These are phyloP conservation scores for Avena eriantha DNA, from an alignment of 176 grass and related monocot species.

Conservation along the genomic window DNA sequence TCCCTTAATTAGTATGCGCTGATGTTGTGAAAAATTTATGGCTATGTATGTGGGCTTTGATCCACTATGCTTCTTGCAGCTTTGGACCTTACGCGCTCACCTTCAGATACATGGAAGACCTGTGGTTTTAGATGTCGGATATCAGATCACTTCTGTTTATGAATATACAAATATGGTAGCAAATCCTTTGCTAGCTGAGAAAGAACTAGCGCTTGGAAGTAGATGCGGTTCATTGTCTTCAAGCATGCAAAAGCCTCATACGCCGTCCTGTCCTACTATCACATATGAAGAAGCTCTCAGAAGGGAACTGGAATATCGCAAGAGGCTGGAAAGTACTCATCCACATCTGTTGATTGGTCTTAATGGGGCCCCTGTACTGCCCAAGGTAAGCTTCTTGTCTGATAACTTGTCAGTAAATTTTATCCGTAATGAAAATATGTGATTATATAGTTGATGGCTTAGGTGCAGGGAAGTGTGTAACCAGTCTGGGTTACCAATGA, in stretches of 20 bases:
- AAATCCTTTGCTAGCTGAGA: conserved; percentile 26
- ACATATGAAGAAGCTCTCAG: conserved; percentile 62
- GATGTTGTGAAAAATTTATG: not conserved
- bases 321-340: conserved; percentile 48
- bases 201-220: conserved; percentile 12
- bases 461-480: not conserved
- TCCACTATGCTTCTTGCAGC: conserved; percentile 1
- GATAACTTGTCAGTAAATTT: not conserved
- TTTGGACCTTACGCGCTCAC: not conserved
- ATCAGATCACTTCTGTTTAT: not conserved
- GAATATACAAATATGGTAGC: not conserved
- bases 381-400: conserved; percentile 36
- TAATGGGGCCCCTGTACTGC: not conserved
- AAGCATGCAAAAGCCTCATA: conserved; percentile 30
- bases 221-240: conserved; percentile 8
- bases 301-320: conserved; percentile 69
- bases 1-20: not conserved
- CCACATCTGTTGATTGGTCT: conserved; percentile 39
- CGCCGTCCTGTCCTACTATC: conserved; percentile 48
- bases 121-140: conserved; percentile 5
- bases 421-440: not conserved
- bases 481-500: not conserved
- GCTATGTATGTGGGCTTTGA: not conserved
- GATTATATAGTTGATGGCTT: not conserved
- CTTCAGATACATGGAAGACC: not conserved